These are phyloP conservation scores for Yarrowia alimentaria DNA, from an alignment of 805 yeast genomes.

Conservation along the genomic window DNA sequence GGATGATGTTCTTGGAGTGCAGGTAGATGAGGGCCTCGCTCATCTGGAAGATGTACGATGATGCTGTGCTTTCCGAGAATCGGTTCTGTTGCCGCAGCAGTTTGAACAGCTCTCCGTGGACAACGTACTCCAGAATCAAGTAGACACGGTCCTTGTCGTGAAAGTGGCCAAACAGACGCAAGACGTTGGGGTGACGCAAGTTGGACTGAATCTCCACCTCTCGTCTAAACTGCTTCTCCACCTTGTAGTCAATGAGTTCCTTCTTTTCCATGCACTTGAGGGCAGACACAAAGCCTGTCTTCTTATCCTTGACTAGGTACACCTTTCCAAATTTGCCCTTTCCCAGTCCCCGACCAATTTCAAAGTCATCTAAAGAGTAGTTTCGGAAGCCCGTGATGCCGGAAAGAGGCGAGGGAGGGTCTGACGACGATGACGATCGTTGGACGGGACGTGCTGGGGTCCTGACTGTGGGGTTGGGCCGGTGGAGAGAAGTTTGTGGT, in stretches of 20 bases:
- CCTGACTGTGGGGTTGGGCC: not conserved
- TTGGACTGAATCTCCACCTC: slow-evolving; percentile 89
- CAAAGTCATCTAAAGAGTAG: slow-evolving; percentile 63
- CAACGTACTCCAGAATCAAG: slow-evolving; percentile 77
- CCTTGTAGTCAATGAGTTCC: slow-evolving; percentile 70
- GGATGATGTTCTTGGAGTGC: slow-evolving; percentile 78
- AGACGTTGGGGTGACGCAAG: slow-evolving; percentile 69
- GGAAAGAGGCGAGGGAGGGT: slow-evolving; percentile 30
- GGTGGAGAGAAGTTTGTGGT: slow-evolving; percentile 1
- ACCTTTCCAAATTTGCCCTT: slow-evolving; percentile 94
- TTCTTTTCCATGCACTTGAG: slow-evolving; percentile 85
- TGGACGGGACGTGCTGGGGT: slow-evolving; percentile 3
- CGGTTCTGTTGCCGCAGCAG: slow-evolving; percentile 63
- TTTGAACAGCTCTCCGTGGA: slow-evolving; percentile 83
- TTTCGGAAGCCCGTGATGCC: slow-evolving; percentile 34
- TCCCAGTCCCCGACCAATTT: slow-evolving; percentile 82
- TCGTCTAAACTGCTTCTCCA: slow-evolving; percentile 81
- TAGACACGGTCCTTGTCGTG: slow-evolving; percentile 79
- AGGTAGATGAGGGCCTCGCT: slow-evolving; percentile 74
- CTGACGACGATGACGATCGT: slow-evolving; percentile 1
- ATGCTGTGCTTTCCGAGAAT: slow-evolving; percentile 70
- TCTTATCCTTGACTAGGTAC: slow-evolving; percentile 77
- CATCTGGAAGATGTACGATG: slow-evolving; percentile 70
- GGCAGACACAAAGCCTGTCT: slow-evolving; percentile 80
- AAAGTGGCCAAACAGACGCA: slow-evolving; percentile 82